Conservation (phyloP, 192 early-diverging fungal species). For the Diversispora eburnea region DNA sequence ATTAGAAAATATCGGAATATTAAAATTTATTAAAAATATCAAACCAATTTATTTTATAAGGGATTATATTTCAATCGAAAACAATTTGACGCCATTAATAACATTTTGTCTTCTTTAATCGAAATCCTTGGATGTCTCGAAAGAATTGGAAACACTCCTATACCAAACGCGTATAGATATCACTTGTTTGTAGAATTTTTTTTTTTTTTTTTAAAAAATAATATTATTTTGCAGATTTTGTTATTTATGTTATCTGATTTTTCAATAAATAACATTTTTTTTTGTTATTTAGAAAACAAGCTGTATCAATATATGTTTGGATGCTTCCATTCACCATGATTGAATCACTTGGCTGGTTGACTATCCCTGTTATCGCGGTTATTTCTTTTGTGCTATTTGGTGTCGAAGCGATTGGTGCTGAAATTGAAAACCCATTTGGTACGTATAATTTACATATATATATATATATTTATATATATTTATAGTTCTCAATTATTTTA, state of each 20-base stretch:
- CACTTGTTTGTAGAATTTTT: slow-evolving; percentile 49
- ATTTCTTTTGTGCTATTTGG: slow-evolving; percentile 71
- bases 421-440: slow-evolving; percentile 79
- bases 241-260: neutral
- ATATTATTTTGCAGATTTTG: neutral
- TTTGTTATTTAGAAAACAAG: slow-evolving; percentile 53
- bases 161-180: slow-evolving; percentile 66
- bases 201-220: too few species aligned
- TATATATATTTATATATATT: slow-evolving; percentile 37
- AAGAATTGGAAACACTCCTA: slow-evolving; percentile 63
- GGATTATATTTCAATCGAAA: slow-evolving; percentile 43
- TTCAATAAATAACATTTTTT: neutral
- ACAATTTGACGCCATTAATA: slow-evolving; percentile 29
- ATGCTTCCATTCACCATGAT: slow-evolving; percentile 61
- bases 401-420: slow-evolving; percentile 67
- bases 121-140: slow-evolving; percentile 63
- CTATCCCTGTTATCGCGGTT: slow-evolving; percentile 59
- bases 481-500: neutral
- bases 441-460: slow-evolving; percentile 35
- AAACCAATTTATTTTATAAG: slow-evolving; percentile 39
- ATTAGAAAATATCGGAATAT: neutral
- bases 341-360: slow-evolving; percentile 38
- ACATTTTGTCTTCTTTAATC: slow-evolving; percentile 46
- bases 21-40: neutral
- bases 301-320: slow-evolving; percentile 56